Base-by-base conservation (phyloP, 2,329 filamentous ascomycete genomes). In the Penicillium sumatraense region DNA sequence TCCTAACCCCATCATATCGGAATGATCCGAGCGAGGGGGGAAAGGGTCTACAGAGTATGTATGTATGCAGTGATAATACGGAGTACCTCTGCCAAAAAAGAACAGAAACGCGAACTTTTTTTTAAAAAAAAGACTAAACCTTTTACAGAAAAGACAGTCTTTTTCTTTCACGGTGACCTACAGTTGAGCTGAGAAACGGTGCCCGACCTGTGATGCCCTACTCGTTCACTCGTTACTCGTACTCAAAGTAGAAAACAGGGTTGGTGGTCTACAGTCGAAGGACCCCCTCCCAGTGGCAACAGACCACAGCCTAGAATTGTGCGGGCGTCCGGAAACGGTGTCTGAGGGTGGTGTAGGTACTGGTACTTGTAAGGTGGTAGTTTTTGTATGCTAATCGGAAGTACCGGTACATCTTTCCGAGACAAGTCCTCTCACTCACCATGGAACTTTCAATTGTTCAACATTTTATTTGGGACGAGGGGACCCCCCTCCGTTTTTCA, bases 261-360 rank as follows among this genome's bases (percentile, higher is more conserved):
- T 26, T 42, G 38, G 13, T 20, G n/a, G 35, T 46, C 38, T 33
- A n/a, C n/a, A n/a, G n/a, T n/a, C n/a, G n/a, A n/a, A n/a, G n/a
- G n/a, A n/a, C 29, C 21, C 41, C 53, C 56, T 51, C 57, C 53
- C 51, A 53, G 57, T 61, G 59, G 59, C 59, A 40, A 54, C 42
- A 31, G 35, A 31, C 42, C 42, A 5, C 20, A 46, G 42, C 42
- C 42, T 46, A 46, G 42, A 46, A 46, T 31, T 46, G 42, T 46
- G 42, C 42, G 26, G 42, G 51, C 21, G 44, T 40, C 56, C 57
- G 55, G 45, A 58, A 58, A 56, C 55, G 51, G 51, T 36, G 24
- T 35, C 27, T n/a, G 41, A 31, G 26, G 27, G 42, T 5, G 23
- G 8, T 18, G 41, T 45, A n/a, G n/a, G n/a, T n/a, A 45, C 41